Evolutionary conservation across 257 asterid genomes (phyloP).

Genomic region (Forsythia viridissima): DNA sequence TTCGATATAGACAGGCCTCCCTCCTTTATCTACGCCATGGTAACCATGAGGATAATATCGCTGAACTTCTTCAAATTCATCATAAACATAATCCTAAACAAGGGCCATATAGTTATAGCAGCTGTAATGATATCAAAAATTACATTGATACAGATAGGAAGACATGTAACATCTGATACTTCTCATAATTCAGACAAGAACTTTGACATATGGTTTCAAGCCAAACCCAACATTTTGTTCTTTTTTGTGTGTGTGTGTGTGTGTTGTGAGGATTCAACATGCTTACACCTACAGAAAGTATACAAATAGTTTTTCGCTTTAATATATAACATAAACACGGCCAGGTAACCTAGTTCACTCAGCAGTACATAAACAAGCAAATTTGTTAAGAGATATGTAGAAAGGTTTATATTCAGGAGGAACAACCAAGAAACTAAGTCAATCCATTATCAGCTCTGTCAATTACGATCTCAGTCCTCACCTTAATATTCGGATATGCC

Average conservation of each 20-base stretch:
- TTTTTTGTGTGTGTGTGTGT: background rate
- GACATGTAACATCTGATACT: background rate
- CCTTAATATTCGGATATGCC: conserved; percentile 9
- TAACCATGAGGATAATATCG: conserved; percentile 88
- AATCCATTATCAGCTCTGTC: conserved; percentile 14
- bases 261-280: background rate
- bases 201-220: background rate
- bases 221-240: background rate
- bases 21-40: conserved; percentile 96
- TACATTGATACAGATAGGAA: conserved; percentile 8
- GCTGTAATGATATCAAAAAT: conserved; percentile 23
- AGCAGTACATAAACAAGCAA: background rate
- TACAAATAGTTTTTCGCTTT: background rate
- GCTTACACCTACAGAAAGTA: conserved; percentile 4
- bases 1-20: conserved; percentile 90
- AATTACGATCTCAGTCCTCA: conserved; percentile 15
- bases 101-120: conserved; percentile 20
- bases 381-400: background rate
- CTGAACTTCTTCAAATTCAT: conserved; percentile 80
- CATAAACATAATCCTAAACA: conserved; percentile 81
- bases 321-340: background rate
- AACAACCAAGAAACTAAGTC: background rate
- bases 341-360: background rate
- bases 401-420: background rate
- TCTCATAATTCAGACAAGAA: background rate